A percentile compares a stretch with the other conserved stretches of the same genome.
phyloP scores from a whole-genome alignment of 306 rosid genomes.

The Potentilla sterilis region DNA sequence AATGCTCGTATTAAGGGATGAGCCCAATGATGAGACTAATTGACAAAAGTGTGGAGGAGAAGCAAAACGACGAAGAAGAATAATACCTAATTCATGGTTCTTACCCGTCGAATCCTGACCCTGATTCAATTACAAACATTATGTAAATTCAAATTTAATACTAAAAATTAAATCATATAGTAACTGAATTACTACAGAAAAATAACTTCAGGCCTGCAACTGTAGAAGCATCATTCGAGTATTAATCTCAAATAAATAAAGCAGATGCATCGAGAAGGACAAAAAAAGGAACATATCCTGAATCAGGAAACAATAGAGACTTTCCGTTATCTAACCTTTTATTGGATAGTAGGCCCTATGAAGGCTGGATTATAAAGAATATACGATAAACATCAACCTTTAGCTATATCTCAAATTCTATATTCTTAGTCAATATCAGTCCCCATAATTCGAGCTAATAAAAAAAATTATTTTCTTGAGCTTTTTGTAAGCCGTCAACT shows the following conservation, averaged over 20 bases:
- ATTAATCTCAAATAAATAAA: conserved; percentile 9
- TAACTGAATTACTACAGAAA: neutral
- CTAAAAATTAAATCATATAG: conserved; percentile 5
- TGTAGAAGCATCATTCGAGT: conserved; percentile 7
- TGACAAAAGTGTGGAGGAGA: neutral
- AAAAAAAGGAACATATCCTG: neutral
- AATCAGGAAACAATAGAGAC: neutral
- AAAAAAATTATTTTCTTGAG: neutral
- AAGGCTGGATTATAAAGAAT: neutral
- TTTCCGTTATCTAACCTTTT: neutral
- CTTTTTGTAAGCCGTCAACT: neutral
- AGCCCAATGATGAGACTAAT: neutral
- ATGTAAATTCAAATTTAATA: conserved; percentile 30
- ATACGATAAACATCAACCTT: neutral
- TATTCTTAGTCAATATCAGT: neutral
- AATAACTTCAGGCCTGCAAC: conserved; percentile 19
- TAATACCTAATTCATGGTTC: conserved; percentile 47
- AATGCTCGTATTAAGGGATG: neutral
- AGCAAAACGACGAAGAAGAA: conserved; percentile 10
- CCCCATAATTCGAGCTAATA: neutral
- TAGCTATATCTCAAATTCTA: neutral
- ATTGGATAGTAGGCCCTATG: neutral
- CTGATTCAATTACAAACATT: conserved; percentile 41
- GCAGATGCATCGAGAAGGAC: conserved; percentile 3
- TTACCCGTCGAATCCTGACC: conserved; percentile 44